Conservation (phyloP, 768 basidiomycete genomes). For the Mycena filopes region DNA sequence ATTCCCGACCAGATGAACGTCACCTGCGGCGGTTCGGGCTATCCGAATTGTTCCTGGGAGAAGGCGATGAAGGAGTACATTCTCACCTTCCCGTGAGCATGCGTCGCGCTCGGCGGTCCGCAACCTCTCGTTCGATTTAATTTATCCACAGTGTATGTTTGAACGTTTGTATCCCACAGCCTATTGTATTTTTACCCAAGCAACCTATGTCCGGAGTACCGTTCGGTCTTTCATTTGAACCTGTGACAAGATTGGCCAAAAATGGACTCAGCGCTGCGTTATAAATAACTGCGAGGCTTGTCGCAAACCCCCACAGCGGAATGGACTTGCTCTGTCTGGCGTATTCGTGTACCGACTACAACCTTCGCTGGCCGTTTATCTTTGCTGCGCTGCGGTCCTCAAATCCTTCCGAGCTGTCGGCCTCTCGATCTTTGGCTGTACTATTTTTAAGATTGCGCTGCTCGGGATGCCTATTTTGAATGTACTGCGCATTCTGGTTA, state of each 20-base stretch:
- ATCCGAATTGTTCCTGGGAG: conserved; percentile 71
- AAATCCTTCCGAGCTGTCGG: no score
- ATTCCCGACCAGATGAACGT: conserved; percentile 44
- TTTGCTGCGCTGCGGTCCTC: no score
- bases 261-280: background rate
- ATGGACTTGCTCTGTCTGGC: no score
- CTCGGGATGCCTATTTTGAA: conserved; percentile 9
- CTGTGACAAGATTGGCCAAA: background rate
- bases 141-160: background rate
- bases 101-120: no score
- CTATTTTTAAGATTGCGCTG: no score
- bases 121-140: background rate
- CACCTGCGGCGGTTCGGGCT: conserved; percentile 58
- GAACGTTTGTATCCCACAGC: conserved; percentile 18
- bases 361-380: no score
- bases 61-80: conserved; percentile 69
- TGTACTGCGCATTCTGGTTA: conserved; percentile 21
- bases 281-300: background rate
- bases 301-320: no score
- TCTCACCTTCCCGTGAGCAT: conserved; percentile 65
- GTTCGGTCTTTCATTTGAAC: background rate
- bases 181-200: conserved; percentile 20
- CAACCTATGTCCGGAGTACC: background rate
- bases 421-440: no score
- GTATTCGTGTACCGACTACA: no score